Conservation (phyloP, 2,329 filamentous ascomycete species). For the Colletotrichum tabaci region DNA sequence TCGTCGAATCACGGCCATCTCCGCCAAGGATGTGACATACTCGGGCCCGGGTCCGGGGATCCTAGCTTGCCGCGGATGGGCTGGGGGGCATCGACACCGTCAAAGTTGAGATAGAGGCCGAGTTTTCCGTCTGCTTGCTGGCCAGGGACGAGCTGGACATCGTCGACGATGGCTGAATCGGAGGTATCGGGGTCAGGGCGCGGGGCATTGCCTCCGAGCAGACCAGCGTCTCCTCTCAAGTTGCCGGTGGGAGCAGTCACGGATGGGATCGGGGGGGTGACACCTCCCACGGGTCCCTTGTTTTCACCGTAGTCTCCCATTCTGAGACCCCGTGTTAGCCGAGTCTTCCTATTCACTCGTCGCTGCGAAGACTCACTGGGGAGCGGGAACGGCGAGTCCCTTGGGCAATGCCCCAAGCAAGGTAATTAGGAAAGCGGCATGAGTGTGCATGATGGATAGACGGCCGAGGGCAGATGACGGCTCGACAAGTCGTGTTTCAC, state of each 20-base stretch:
- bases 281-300: constrained; percentile 57
- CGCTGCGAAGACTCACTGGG: constrained; percentile 10
- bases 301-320: constrained; percentile 60
- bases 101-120: constrained; percentile 69
- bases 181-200: constrained; percentile 53
- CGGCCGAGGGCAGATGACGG: neutral
- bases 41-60: constrained; percentile 66
- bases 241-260: constrained; percentile 56
- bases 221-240: constrained; percentile 55
- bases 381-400: constrained; percentile 21
- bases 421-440: constrained; percentile 17
- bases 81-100: constrained; percentile 65
- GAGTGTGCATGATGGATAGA: constrained; percentile 2
- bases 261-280: constrained; percentile 55
- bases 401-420: constrained; percentile 29
- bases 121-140: constrained; percentile 66
- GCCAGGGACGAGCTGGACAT: constrained; percentile 61
- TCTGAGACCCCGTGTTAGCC: constrained; percentile 42
- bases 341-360: too few species aligned
- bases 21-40: constrained; percentile 49
- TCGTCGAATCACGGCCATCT: too few species aligned
- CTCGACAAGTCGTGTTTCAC: neutral
- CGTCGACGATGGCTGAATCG: constrained; percentile 55
- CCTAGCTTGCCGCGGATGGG: constrained; percentile 68
- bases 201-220: constrained; percentile 58